Base-by-base conservation (phyloP, 768 basidiomycete species). In the Epithele typhae region DNA sequence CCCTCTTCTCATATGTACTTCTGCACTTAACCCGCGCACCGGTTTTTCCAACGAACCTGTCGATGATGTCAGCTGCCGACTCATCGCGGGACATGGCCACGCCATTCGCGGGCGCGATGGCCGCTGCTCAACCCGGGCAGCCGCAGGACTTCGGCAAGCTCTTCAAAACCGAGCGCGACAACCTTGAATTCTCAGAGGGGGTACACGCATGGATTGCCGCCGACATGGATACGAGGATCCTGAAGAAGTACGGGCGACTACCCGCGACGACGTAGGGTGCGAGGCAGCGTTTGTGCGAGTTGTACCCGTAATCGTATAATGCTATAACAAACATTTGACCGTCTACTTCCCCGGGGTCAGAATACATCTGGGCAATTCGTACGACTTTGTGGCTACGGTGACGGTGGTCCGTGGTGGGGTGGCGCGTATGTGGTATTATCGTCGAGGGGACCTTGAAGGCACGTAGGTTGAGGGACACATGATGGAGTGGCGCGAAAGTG, bases 111-210 rank as follows among this genome's bases (percentile, higher is more conserved):
- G 82, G 78, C 15, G 66, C 64, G 6, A 69, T 71, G 14, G 66
- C 71, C 8, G 64, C 72, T 10, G 72, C 75, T 12, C 57, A 60
- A 43, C 67, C 65, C 22, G 75, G 70, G 6, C 85, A 79, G 38
- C 79, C 81, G 37, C 92, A 92, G 60, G 95, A 98, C 62, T 93
- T 77, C 65, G 75, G 70, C 59, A 98, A 98, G 63, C 64, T 97
- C 33, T 93, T 93, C 76, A 88, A 89, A 56, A 82, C 82, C 5
- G 96, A 99, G 67, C 75, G 74, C 52, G 95, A 98, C 65, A 95
- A 96, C 65, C 77, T 99, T 17, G 88, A 92, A 54, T 85, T 98
- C 57, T 81, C 93, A 0, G 86, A 92, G 59, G 91, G 91, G 25
- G 63, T 87, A 51, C 93, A 95, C 64, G 65, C 67, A 18, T 97